Evolutionary conservation across 768 basidiomycete genomes (phyloP), one percentile per base, ranked within the genome.

Genomic region (Lentinus tigrinus): DNA sequence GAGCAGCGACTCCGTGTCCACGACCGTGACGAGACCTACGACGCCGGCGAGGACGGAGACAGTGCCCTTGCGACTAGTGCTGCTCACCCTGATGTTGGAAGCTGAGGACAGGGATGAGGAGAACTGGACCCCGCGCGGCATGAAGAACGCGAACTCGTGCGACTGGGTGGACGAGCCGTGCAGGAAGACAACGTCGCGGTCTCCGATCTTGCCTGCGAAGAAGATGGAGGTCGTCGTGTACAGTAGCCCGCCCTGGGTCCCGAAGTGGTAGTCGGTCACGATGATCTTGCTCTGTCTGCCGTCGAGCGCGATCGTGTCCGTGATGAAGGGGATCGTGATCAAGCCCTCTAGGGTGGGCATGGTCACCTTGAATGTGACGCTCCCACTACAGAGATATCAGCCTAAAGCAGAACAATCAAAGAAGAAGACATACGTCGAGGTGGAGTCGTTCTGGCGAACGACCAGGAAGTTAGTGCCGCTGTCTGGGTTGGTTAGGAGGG

Each of bases 191-290:
- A 78, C 73, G 56, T 80, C 78, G 34, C 72, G 70, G 3, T 49
- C 58, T 5, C 74, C 78, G 48, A 78, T 74, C 74, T 75, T 44
- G 68, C 86, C 68, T 0, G 89, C 83, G 63, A 82, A 91, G 65
- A 92, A 80, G 27, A 94, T 76, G 56, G 83, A 79, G 0, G 90
- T 88, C 1, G 91, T 92, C 5, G 90, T 85, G 70, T 89, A 93
- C 3, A 81, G 70, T 1, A 88, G 66, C 9, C 85, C 84, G 14
- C 74, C 75, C 4, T 36, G 28, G 4, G 63, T 49, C 21, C 92
- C 92, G 65, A 89, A 92, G 9, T 79, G 73, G 67, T 90, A 90
- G 69, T 90, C 84, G 0, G 88, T 84, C 14, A 89, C 76, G 28
- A 93, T 73, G 24, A 91, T 75, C 67, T 90, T 91, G 43, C 86